Conservation (phyloP, 179 eudicot species). For the Beta macrorhiza region DNA sequence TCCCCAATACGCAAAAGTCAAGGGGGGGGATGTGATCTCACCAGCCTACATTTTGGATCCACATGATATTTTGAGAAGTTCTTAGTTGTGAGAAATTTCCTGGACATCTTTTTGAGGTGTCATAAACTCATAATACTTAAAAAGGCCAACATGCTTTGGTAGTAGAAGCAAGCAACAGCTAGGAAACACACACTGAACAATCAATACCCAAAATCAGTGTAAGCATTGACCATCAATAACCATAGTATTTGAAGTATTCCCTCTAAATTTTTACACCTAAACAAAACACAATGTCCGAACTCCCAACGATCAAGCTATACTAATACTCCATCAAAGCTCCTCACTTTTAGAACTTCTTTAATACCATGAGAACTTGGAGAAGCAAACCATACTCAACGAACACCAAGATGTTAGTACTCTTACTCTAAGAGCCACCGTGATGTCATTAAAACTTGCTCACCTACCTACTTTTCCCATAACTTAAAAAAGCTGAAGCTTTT, state of each 20-base stretch:
- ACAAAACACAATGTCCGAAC: background rate
- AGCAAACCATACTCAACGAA: background rate
- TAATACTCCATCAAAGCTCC: constrained; percentile 3
- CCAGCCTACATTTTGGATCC: too few species aligned
- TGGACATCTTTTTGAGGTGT: background rate
- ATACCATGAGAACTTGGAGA: background rate
- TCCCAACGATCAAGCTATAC: background rate
- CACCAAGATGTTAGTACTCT: too few species aligned
- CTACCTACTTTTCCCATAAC: too few species aligned
- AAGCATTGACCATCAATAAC: background rate
- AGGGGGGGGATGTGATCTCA: too few species aligned
- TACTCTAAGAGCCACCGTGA: too few species aligned
- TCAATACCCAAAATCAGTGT: background rate
- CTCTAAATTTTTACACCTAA: background rate
- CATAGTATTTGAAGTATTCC: background rate
- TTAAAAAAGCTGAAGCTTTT: too few species aligned
- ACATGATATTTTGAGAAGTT: too few species aligned
- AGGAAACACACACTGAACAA: background rate
- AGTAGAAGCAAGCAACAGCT: background rate
- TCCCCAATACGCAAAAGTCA: too few species aligned
- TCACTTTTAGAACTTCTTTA: background rate
- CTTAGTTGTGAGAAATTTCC: too few species aligned
- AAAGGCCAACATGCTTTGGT: background rate
- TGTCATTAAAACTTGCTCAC: too few species aligned
- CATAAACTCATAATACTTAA: background rate